Conservation (phyloP, 2,329 filamentous ascomycete genomes). For the Penicillium sp. region DNA sequence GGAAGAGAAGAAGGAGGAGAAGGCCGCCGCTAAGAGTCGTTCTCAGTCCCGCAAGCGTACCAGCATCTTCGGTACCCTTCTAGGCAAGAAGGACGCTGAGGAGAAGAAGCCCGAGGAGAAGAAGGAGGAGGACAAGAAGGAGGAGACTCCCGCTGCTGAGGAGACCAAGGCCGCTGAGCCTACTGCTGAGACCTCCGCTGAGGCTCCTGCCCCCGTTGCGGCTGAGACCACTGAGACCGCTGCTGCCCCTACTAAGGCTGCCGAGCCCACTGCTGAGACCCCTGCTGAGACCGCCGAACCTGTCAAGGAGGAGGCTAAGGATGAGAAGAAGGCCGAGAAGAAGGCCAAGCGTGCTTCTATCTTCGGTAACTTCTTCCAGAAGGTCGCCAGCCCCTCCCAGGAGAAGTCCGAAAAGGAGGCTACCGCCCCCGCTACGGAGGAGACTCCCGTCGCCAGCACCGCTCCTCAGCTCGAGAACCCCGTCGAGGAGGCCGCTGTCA, state of each 20-base stretch:
- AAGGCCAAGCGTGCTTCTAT: slow-evolving; percentile 79
- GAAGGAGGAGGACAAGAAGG: slow-evolving; percentile 37
- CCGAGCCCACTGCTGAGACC: slow-evolving; percentile 34
- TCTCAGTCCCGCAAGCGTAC: slow-evolving; percentile 57
- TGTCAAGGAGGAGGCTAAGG: slow-evolving; percentile 34
- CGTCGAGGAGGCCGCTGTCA: slow-evolving; percentile 37
- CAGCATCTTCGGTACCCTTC: slow-evolving; percentile 57
- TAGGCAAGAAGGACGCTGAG: slow-evolving; percentile 58
- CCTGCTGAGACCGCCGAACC: slow-evolving; percentile 28
- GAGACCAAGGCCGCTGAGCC: slow-evolving; percentile 33
- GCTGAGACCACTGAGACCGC: slow-evolving; percentile 15
- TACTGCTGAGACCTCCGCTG: slow-evolving; percentile 34
- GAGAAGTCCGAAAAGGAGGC: slow-evolving; percentile 50
- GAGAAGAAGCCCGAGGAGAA: slow-evolving; percentile 43
- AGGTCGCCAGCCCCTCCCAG: slow-evolving; percentile 50
- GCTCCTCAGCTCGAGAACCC: slow-evolving; percentile 50
- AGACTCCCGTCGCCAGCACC: slow-evolving; percentile 46
- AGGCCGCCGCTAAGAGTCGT: slow-evolving; percentile 59
- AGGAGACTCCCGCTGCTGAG: slow-evolving; percentile 42
- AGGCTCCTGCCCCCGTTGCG: slow-evolving; percentile 31
- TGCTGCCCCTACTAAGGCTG: slow-evolving; percentile 18
- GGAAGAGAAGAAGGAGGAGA: slow-evolving; percentile 46
- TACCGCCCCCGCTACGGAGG: slow-evolving; percentile 47
- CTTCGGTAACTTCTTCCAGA: slow-evolving; percentile 75
- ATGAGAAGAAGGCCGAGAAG: slow-evolving; percentile 43